Evolutionary conservation across 2,329 filamentous ascomycete species (phyloP).

Genomic region (Neopestalotiopsis sp.): DNA sequence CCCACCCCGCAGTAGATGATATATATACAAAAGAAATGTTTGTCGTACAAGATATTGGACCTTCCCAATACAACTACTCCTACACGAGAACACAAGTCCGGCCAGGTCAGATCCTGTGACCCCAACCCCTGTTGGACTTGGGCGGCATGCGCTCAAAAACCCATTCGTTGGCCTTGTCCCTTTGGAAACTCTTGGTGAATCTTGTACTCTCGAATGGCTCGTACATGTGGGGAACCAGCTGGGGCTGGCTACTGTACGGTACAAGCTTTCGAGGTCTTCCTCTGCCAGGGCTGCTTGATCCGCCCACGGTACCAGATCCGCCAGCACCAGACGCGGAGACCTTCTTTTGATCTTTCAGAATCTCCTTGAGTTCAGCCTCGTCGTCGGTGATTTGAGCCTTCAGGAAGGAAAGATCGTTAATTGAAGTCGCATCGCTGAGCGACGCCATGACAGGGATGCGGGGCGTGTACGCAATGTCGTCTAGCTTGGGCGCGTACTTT

Average conservation of each 20-base stretch:
- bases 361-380: constrained; percentile 75
- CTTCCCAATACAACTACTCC: not conserved
- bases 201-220: constrained; percentile 44
- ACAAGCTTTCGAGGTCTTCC: constrained; percentile 33
- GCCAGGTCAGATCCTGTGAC: not conserved
- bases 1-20: not conserved
- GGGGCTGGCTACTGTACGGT: constrained; percentile 44
- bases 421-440: constrained; percentile 56
- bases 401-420: constrained; percentile 67
- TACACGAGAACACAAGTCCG: not conserved
- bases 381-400: constrained; percentile 81
- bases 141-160: constrained; percentile 34
- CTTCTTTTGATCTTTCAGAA: constrained; percentile 67
- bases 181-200: constrained; percentile 30
- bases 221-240: constrained; percentile 44
- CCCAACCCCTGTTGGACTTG: not conserved
- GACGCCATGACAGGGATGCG: constrained; percentile 81
- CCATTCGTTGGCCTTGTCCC: constrained; percentile 24
- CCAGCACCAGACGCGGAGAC: constrained; percentile 23
- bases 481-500: constrained; percentile 58
- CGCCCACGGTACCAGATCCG: constrained; percentile 8
- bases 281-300: constrained; percentile 21
- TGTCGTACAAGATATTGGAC: not conserved
- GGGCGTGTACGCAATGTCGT: constrained; percentile 70
- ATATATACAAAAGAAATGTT: not conserved